Conservation (phyloP, 2,329 filamentous ascomycete species). For the Verticillium zaregamsianum region DNA sequence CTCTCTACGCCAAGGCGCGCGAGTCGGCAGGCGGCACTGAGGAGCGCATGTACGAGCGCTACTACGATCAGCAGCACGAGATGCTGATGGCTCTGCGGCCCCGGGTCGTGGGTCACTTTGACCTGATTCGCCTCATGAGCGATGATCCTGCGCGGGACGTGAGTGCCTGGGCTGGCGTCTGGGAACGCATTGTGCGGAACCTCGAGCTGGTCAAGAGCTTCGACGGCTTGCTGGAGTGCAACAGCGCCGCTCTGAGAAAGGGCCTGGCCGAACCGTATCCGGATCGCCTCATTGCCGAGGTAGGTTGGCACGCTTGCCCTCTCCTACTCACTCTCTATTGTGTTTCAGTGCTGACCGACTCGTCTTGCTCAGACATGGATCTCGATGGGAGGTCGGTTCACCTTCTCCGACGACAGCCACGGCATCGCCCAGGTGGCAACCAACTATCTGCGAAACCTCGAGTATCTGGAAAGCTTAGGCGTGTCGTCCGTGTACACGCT, state of each 20-base stretch:
- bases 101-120: slow-evolving; percentile 86
- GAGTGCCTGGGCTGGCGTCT: slow-evolving; percentile 57
- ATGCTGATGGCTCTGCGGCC: slow-evolving; percentile 74
- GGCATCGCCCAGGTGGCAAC: slow-evolving; percentile 81
- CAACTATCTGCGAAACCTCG: slow-evolving; percentile 69
- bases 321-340: slow-evolving; percentile 2
- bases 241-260: slow-evolving; percentile 83
- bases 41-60: slow-evolving; percentile 71
- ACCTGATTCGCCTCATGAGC: slow-evolving; percentile 80
- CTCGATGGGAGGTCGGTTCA: slow-evolving; percentile 72
- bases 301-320: slow-evolving; percentile 29
- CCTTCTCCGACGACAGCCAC: slow-evolving; percentile 93
- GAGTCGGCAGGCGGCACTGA: slow-evolving; percentile 48
- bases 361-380: slow-evolving; percentile 58
- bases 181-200: slow-evolving; percentile 71
- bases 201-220: slow-evolving; percentile 66
- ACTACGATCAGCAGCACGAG: slow-evolving; percentile 81
- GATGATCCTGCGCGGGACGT: slow-evolving; percentile 62
- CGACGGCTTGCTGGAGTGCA: slow-evolving; percentile 83
- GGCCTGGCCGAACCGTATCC: slow-evolving; percentile 91
- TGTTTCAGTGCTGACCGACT: background rate
- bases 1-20: slow-evolving; percentile 63
- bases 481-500: slow-evolving; percentile 60
- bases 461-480: slow-evolving; percentile 64
- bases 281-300: slow-evolving; percentile 70